These are phyloP conservation scores for Fistulina hepatica DNA, from an alignment of 1,284 basidiomycete species.

Conservation along the genomic window DNA sequence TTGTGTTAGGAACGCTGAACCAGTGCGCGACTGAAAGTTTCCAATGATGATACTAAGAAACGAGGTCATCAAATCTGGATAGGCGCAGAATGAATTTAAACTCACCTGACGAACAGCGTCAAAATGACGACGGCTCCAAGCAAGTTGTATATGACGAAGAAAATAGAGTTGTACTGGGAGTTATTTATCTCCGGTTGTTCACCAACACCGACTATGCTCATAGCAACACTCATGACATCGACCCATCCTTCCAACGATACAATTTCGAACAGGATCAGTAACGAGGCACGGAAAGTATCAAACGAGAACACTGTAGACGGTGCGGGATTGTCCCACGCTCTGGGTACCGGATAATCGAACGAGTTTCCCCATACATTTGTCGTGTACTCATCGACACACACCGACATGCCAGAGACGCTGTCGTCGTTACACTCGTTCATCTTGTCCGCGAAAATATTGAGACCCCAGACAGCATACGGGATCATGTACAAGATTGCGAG, in stretches of 20 bases:
- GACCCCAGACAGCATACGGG: constrained; percentile 95
- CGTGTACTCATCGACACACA: constrained; percentile 73
- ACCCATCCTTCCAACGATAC: constrained; percentile 96
- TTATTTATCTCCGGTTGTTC: constrained; percentile 65
- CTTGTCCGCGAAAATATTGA: constrained; percentile 85
- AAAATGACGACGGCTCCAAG: constrained; percentile 87
- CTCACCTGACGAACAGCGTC: constrained; percentile 79
- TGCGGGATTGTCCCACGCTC: constrained; percentile 82
- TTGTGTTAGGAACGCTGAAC: constrained; percentile 73
- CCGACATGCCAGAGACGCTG: constrained; percentile 39
- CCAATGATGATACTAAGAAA: constrained; percentile 81
- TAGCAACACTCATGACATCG: constrained; percentile 79
- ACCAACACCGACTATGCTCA: constrained; percentile 65
- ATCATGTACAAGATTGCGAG: constrained; percentile 95
- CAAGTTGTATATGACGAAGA: constrained; percentile 90
- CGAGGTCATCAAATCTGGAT: constrained; percentile 13
- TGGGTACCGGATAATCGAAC: constrained; percentile 68
- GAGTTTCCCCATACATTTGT: constrained; percentile 43
- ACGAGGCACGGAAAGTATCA: constrained; percentile 76
- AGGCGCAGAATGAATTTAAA: constrained; percentile 1
- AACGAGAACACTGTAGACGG: constrained; percentile 85
- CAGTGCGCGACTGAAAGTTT: constrained; percentile 83
- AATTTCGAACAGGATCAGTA: constrained; percentile 94
- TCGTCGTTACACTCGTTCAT: constrained; percentile 83
- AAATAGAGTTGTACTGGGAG: constrained; percentile 77